phyloP scores from a whole-genome alignment of 179 eudicot species.

The Actinidia arguta region DNA sequence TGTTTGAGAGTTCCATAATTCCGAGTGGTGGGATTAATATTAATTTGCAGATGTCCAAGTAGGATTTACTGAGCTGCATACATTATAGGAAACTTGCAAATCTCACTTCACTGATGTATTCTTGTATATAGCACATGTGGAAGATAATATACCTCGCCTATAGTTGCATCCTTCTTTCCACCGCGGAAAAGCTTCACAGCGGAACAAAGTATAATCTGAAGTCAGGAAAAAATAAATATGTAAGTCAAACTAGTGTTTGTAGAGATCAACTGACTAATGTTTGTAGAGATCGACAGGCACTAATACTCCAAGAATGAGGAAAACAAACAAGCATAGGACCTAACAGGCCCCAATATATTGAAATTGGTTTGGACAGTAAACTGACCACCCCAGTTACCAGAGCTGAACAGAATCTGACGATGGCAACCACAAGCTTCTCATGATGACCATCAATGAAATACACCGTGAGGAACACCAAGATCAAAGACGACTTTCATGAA shows the following conservation, averaged over 20 bases:
- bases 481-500: background rate
- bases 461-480: conserved; percentile 10
- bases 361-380: background rate
- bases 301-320: background rate
- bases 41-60: conserved; percentile 75
- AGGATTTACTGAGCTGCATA: conserved; percentile 74
- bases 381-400: background rate
- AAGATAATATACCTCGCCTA: conserved; percentile 55
- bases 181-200: conserved; percentile 60
- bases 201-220: conserved; percentile 71
- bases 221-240: background rate
- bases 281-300: background rate
- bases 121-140: background rate
- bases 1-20: conserved; percentile 74
- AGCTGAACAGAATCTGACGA: too few relatives aligned
- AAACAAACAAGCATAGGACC: background rate
- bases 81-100: background rate
- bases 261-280: too few relatives aligned
- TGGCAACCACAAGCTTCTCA: background rate
- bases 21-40: conserved; percentile 65
- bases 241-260: background rate
- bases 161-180: conserved; percentile 56
- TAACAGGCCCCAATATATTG: background rate
- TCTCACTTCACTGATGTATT: conserved; percentile 8
- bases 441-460: background rate